These are phyloP conservation scores for Luffa aegyptiaca DNA, from an alignment of 306 rosid genomes.

Conservation along the genomic window DNA sequence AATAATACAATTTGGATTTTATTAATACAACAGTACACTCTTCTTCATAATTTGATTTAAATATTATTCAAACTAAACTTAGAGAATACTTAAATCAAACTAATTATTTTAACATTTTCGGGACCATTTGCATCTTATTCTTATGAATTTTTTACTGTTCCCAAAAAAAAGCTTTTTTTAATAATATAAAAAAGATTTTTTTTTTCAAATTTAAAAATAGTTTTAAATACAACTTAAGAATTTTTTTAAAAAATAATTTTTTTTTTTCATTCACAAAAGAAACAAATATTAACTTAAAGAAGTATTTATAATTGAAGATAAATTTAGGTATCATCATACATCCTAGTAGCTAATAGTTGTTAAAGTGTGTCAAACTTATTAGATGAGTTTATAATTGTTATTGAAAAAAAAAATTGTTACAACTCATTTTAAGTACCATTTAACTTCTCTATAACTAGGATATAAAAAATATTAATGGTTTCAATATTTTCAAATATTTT, in stretches of 20 bases:
- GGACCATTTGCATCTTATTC: neutral
- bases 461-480: too few relatives aligned
- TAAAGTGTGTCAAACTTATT: too few relatives aligned
- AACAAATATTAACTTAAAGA: neutral
- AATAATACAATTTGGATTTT: neutral
- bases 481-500: too few relatives aligned
- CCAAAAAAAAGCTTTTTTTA: neutral
- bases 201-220: neutral
- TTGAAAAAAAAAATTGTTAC: too few relatives aligned
- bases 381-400: too few relatives aligned
- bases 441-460: too few relatives aligned
- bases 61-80: neutral
- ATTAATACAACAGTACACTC: neutral
- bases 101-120: neutral
- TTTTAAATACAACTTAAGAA: neutral
- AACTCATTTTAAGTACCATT: too few relatives aligned
- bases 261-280: neutral
- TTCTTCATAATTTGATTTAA: neutral
- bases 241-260: too few relatives aligned
- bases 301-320: too few relatives aligned
- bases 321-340: too few relatives aligned
- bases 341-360: neutral
- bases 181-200: neutral
- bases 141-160: neutral
- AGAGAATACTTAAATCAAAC: neutral